Evolutionary conservation across 768 basidiomycete genomes (phyloP).

Genomic region (Lactarius trivialis): DNA sequence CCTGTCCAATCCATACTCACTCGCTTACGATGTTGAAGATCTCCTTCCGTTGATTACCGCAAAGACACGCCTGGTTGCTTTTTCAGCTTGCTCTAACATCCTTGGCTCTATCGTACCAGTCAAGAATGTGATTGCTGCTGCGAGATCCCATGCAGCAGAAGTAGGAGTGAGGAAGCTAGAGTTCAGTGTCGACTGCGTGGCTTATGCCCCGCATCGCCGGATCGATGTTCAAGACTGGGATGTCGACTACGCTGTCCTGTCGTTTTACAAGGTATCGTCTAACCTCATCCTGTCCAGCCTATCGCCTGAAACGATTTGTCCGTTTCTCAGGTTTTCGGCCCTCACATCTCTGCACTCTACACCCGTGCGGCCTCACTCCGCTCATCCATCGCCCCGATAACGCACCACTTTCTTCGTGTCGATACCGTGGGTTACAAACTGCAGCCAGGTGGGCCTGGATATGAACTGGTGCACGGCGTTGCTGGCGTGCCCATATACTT

Average conservation of each 20-base stretch:
- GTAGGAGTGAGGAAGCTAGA: slow-evolving; percentile 56
- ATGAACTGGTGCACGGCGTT: slow-evolving; percentile 59
- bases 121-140: slow-evolving; percentile 45
- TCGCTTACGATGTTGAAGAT: slow-evolving; percentile 46
- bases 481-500: slow-evolving; percentile 61
- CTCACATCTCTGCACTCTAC: slow-evolving; percentile 64
- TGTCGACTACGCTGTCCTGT: slow-evolving; percentile 64
- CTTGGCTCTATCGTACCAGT: slow-evolving; percentile 62
- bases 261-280: slow-evolving; percentile 63
- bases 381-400: slow-evolving; percentile 48
- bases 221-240: slow-evolving; percentile 76
- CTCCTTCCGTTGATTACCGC: slow-evolving; percentile 55
- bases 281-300: not conserved
- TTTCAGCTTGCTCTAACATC: slow-evolving; percentile 71
- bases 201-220: slow-evolving; percentile 65
- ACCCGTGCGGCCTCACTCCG: slow-evolving; percentile 44
- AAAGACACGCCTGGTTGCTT: slow-evolving; percentile 66
- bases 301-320: not conserved
- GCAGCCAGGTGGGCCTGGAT: slow-evolving; percentile 68
- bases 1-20: slow-evolving; percentile 57
- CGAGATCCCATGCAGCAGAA: slow-evolving; percentile 44
- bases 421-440: slow-evolving; percentile 50
- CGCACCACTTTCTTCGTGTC: slow-evolving; percentile 62
- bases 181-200: slow-evolving; percentile 70
- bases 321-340: slow-evolving; percentile 56